Base-by-base conservation (phyloP, 139 green algal genomes). In the Chlorella sp. region DNA sequence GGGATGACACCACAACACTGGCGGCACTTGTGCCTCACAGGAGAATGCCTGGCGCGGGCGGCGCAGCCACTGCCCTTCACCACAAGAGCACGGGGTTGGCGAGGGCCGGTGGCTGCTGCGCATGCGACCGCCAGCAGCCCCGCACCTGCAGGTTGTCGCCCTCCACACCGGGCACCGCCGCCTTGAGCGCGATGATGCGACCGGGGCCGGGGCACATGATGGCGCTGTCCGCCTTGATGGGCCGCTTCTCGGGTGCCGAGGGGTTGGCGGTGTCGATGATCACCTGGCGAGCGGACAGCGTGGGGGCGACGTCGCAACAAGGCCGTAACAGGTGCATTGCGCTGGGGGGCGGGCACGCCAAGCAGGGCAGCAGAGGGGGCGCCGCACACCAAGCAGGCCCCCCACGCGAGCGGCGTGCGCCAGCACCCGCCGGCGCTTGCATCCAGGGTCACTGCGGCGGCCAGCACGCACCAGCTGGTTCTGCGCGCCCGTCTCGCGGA, bases 181-280 rank as follows among this genome's bases (percentile, higher is more conserved):
- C 93, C 88, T 99, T 99, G 18, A 99, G 91, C 2, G 98, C 98
- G 70, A 99, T 98, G 32, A 99, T 98, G 82, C 89, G 94, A 85
- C 92, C 91, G 51, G 51, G 12, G 51, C 51, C 51, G 4, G 96
- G 95, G 88, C 98, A 97, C 96, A 99, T 99, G 25, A 99, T 85
- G 6, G 98, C 98, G 28, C 91, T 97, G 80, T 99, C 97, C 63
- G 98, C 98, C 51, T 96, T 98, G 90, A 99, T 99, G 44, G 96
- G 96, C 25, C 97, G 90, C 39, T 96, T 88, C 80, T 96, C 81
- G 11, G 98, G 98, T 17, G 89, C 85, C 85, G 90, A 87, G 3
- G 96, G 94, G 41, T 74, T 90, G 16, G 91, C 82, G 90, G 98
- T 96, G 87, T 99, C 97, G 5, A 99, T 93, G 87, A 99, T 99